phyloP scores from a whole-genome alignment of 371 early-diverging fungal genomes.

The Zychaea mexicana region DNA sequence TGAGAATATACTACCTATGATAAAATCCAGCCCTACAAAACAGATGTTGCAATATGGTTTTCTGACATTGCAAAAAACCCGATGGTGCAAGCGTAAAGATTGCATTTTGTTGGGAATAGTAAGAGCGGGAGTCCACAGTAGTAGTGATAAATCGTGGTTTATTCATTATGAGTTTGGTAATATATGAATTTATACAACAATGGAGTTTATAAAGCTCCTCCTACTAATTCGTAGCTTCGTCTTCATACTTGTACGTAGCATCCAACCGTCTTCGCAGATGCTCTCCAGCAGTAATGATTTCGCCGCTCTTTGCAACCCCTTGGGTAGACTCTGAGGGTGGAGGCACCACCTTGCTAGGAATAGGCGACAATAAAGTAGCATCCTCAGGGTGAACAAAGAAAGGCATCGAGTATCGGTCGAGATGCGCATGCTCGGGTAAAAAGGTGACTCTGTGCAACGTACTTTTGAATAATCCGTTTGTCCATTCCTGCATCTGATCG shows the following conservation, averaged over 20 bases:
- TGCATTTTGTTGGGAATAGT: too few species aligned
- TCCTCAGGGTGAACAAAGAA: slow-evolving; percentile 67
- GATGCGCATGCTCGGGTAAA: slow-evolving; percentile 55
- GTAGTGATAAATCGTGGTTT: too few species aligned
- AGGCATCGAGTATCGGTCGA: slow-evolving; percentile 73
- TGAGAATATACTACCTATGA: too few species aligned
- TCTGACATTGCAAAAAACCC: too few species aligned
- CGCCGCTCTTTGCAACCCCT: background rate
- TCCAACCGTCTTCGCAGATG: slow-evolving; percentile 39
- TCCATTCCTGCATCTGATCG: slow-evolving; percentile 70
- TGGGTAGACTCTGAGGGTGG: background rate
- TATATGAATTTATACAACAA: too few species aligned
- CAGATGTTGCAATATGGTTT: too few species aligned
- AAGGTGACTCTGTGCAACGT: slow-evolving; percentile 74
- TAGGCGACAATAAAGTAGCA: slow-evolving; percentile 40
- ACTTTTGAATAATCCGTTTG: slow-evolving; percentile 68
- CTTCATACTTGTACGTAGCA: slow-evolving; percentile 33
- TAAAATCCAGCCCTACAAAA: too few species aligned
- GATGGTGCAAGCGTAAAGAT: too few species aligned
- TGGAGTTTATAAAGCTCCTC: too few species aligned
- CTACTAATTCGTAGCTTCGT: too few species aligned
- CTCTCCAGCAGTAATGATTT: slow-evolving; percentile 38
- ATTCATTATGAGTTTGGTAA: too few species aligned
- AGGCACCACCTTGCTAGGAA: slow-evolving; percentile 38
- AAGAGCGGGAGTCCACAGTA: too few species aligned